Evolutionary conservation across 2,329 filamentous ascomycete species (phyloP), one percentile per base, ranked within the genome.

Genomic region (Beauveria asiatica): DNA sequence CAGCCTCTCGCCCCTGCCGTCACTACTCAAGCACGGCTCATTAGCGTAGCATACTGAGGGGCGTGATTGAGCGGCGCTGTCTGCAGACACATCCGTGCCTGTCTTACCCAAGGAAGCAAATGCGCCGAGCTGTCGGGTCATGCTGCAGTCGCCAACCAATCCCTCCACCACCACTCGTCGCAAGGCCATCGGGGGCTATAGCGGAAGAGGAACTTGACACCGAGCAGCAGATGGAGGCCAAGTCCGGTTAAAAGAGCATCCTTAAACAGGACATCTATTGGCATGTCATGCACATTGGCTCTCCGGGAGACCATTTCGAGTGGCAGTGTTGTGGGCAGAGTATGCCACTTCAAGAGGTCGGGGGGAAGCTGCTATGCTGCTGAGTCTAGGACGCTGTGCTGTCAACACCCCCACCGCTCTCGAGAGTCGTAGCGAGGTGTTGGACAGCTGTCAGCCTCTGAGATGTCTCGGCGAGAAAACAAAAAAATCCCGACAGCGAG

Each of bases 391-490:
- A 25, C 39, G 25, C 21, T 54, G 50, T 48, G 42, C 25, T 41
- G 27, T 44, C 30, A 49, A 48, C 10, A 39, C 8, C 57, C 42
- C 57, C 50, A 23, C 50, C 23, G 30, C 33, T 21, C 30, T 39
- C 49, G 49, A 52, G 41, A 52, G 13, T 51, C 23, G 37, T 51
- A 21, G 23, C 5, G 11, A 37, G 33, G 33, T 37, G 33, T 11
- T 19, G 37, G 17, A 11, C 48, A 30, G 9, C 16, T 27, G 33
- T 37, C 23, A 37, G 9, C 7, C 41, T 37, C 5, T 45, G 42
- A 60, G 42, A 54, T 51, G 50, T 60, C 50, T 55, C 50, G 30
- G 50, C 23, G 50, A 10, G 39, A 41, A 41, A 57, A 33, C 37
- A 11, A 46, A 23, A 23, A 46, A 25, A 6, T 16, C 13, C 33